Evolutionary conservation across 139 green algal genomes (phyloP).

Genomic region (Closterium sp.): DNA sequence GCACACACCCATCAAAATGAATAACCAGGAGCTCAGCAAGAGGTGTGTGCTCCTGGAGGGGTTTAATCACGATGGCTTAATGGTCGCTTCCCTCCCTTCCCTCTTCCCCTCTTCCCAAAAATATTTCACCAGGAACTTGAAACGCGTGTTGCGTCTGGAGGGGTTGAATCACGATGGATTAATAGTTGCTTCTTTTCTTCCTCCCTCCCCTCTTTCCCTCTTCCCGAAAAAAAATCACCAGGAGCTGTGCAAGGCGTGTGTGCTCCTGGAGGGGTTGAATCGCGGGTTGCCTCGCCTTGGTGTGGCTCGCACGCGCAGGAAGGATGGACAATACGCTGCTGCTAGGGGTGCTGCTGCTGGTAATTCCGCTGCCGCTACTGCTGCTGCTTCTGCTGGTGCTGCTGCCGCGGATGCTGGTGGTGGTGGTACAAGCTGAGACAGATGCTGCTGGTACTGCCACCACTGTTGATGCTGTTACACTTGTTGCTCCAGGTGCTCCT

Average conservation of each 20-base stretch:
- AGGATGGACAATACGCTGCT: not conserved
- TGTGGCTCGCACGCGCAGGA: constrained; percentile 22
- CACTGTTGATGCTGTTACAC: not conserved
- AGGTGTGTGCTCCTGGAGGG: constrained; percentile 45
- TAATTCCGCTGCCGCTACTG: not conserved
- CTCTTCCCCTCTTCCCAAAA: not conserved
- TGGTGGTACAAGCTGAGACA: not conserved
- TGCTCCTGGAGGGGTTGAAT: constrained; percentile 57
- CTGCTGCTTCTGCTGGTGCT: not conserved
- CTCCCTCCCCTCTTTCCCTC: not conserved
- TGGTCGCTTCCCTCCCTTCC: not conserved
- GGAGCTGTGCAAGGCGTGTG: constrained; percentile 53
- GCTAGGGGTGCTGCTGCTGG: not conserved
- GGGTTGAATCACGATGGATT: constrained; percentile 30
- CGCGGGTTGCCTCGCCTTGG: constrained; percentile 45
- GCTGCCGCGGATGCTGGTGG: not conserved
- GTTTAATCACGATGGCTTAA: constrained; percentile 23
- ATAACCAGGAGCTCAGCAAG: not conserved
- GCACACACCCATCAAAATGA: no score
- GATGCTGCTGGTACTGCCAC: not conserved
- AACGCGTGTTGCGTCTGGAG: constrained; percentile 47
- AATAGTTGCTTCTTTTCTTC: not conserved
- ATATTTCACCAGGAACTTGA: constrained; percentile 26
- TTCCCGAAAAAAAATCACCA: constrained; percentile 1
- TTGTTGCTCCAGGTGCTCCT: not conserved